These are phyloP conservation scores for Sphagnum fallax DNA, from an alignment of 228 moss, liverwort and hornwort genomes.

Conservation along the genomic window DNA sequence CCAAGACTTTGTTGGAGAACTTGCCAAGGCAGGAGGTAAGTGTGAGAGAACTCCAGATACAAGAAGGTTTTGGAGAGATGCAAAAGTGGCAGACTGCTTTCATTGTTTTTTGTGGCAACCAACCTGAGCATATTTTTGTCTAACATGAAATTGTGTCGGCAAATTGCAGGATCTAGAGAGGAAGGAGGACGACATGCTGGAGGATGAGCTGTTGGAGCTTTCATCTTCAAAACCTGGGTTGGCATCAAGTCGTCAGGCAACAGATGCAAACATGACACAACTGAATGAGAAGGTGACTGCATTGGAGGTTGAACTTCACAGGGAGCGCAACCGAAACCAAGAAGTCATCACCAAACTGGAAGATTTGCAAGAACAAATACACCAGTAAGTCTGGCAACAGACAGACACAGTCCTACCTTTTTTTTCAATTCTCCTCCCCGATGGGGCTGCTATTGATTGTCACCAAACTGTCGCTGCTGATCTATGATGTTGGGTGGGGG, in stretches of 20 bases:
- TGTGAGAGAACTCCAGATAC: too few species aligned
- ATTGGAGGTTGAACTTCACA: slow-evolving; percentile 54
- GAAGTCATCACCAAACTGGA: slow-evolving; percentile 55
- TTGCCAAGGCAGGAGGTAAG: slow-evolving; percentile 14
- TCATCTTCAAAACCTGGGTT: slow-evolving; percentile 32
- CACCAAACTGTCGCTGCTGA: too few species aligned
- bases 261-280: slow-evolving; percentile 49
- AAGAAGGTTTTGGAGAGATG: too few species aligned
- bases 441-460: too few species aligned
- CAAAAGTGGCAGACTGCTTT: neutral
- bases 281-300: slow-evolving; percentile 44
- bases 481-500: too few species aligned
- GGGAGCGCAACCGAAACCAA: slow-evolving; percentile 49
- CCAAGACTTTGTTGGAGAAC: slow-evolving; percentile 12
- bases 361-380: slow-evolving; percentile 57
- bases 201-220: slow-evolving; percentile 47
- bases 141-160: too few species aligned
- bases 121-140: too few species aligned
- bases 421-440: too few species aligned
- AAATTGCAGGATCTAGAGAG: slow-evolving; percentile 11
- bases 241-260: slow-evolving; percentile 22
- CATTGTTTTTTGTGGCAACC: too few species aligned
- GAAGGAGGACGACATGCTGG: slow-evolving; percentile 46
- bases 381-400: slow-evolving; percentile 16
- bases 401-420: too few species aligned